Percentiles rank a stretch among this genome's conserved stretches.
Conservation (phyloP, 345 rosid genomes). For the Linum tenue region DNA sequence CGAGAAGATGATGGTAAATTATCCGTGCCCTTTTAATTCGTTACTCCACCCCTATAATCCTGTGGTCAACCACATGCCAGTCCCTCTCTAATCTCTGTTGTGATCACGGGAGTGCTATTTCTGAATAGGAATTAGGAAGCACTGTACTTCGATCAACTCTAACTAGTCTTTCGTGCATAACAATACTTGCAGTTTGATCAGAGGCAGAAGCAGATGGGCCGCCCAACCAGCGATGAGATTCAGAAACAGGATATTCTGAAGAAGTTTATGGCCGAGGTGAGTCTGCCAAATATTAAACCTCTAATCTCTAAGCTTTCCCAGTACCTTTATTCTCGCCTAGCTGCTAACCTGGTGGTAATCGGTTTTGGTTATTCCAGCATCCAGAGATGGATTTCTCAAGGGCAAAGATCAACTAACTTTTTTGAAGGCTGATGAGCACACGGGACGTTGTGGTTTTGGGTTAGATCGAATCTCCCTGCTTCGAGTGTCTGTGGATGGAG, state of each 20-base stretch:
- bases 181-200: slow-evolving; percentile 58
- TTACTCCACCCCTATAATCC: neutral
- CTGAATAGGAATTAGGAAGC: neutral
- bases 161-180: neutral
- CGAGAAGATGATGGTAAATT: slow-evolving; percentile 85
- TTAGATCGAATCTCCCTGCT: neutral
- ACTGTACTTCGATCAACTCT: neutral
- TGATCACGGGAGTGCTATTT: too few relatives aligned
- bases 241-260: slow-evolving; percentile 77
- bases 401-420: slow-evolving; percentile 45
- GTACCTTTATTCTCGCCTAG: neutral
- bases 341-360: neutral
- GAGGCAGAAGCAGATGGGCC: slow-evolving; percentile 89
- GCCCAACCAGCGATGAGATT: slow-evolving; percentile 78
- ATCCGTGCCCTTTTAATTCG: neutral
- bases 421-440: too few relatives aligned
- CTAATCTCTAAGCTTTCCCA: neutral
- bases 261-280: slow-evolving; percentile 83
- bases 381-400: slow-evolving; percentile 95
- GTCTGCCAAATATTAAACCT: neutral
- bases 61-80: neutral
- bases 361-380: slow-evolving; percentile 41
- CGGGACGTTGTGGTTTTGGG: too few relatives aligned
- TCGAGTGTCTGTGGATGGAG: slow-evolving; percentile 20
- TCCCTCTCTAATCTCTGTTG: neutral